These are phyloP conservation scores for Friedmanniomyces simplex DNA, from an alignment of 495 filamentous ascomycete genomes.

Conservation along the genomic window DNA sequence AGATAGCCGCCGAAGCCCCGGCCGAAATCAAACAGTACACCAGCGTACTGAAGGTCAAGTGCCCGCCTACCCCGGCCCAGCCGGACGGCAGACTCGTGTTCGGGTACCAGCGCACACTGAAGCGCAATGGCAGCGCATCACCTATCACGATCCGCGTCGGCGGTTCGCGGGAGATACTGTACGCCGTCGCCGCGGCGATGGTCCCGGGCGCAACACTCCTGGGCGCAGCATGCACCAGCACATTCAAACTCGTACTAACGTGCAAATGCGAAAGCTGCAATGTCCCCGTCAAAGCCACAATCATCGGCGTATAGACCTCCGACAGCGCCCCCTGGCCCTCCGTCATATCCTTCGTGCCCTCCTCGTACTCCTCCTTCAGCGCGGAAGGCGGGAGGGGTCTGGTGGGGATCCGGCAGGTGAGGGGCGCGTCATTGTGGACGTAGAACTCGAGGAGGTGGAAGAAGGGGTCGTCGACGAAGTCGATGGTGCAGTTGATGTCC, in stretches of 20 bases:
- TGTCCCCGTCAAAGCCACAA: constrained; percentile 80
- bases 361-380: constrained; percentile 13
- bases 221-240: constrained; percentile 65
- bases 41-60: constrained; percentile 55
- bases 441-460: constrained; percentile 99
- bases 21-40: constrained; percentile 54
- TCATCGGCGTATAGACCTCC: constrained; percentile 50
- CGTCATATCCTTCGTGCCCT: constrained; percentile 10
- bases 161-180: constrained; percentile 50
- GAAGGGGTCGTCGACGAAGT: constrained; percentile 71
- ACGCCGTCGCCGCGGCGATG: constrained; percentile 75
- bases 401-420: constrained; percentile 83
- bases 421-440: constrained; percentile 88
- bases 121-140: constrained; percentile 67
- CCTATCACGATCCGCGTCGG: constrained; percentile 73
- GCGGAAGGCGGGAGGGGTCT: constrained; percentile 43
- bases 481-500: constrained; percentile 86
- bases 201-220: constrained; percentile 46
- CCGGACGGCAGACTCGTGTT: constrained; percentile 51
- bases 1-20: constrained; percentile 42
- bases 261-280: constrained; percentile 85
- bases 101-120: constrained; percentile 80
- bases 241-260: constrained; percentile 78
- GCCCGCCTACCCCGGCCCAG: constrained; percentile 51
- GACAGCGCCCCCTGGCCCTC: constrained; percentile 24